Evolutionary conservation across 1,284 basidiomycete species (phyloP).

Genomic region (Apiotrichum akiyoshidainum): DNA sequence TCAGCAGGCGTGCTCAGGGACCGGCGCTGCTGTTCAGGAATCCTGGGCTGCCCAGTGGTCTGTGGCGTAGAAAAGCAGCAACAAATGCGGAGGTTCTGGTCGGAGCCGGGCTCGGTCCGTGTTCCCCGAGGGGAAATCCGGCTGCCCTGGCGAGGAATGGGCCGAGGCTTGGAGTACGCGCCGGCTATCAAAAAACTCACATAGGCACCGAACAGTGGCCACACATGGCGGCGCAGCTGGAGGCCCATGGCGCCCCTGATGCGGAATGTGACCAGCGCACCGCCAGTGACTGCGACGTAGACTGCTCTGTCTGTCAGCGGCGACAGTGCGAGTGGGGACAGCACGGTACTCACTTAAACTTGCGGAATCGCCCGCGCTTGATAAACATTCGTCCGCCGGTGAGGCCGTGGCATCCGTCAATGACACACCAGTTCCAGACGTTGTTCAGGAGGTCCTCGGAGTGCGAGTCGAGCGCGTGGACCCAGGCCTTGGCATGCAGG

Average conservation of each 20-base stretch:
- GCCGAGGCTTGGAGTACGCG: too few species aligned
- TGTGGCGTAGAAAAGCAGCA: too few species aligned
- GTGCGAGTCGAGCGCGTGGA: conserved; percentile 2
- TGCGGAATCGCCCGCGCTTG: conserved; percentile 31
- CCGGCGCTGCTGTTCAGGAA: too few species aligned
- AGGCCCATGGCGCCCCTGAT: conserved; percentile 29
- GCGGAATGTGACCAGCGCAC: conserved; percentile 40
- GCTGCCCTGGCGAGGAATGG: too few species aligned
- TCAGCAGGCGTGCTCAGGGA: too few species aligned
- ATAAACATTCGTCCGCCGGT: conserved; percentile 43
- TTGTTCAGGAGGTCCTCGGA: conserved; percentile 15
- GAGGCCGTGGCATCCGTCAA: conserved; percentile 43
- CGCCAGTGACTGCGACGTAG: conserved; percentile 38
- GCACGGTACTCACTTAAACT: conserved; percentile 41
- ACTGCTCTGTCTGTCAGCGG: conserved; percentile 6
- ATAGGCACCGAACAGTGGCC: conserved; percentile 47
- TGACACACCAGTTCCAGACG: conserved; percentile 49
- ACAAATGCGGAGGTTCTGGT: too few species aligned
- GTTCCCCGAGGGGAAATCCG: too few species aligned
- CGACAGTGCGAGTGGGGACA: too few species aligned
- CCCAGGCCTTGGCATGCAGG: neutral
- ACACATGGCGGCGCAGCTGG: conserved; percentile 30
- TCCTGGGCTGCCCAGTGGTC: too few species aligned
- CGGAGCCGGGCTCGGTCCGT: too few species aligned
- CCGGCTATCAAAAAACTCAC: conserved; percentile 23